Conservation (phyloP, 805 yeast genomes). For the Priceomyces melissophilus region DNA sequence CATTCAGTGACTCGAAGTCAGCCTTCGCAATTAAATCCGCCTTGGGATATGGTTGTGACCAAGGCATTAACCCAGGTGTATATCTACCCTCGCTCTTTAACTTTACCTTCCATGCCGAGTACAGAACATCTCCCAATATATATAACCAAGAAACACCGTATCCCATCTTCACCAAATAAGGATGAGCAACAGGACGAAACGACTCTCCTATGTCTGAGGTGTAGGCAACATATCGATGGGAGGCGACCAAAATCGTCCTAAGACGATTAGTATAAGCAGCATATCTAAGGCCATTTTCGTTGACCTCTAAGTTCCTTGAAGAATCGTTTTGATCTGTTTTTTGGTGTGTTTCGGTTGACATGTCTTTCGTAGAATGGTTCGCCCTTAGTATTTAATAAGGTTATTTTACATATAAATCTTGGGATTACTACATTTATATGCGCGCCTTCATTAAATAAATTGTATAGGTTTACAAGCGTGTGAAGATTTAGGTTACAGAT, state of each 20-base stretch:
- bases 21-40: conserved; percentile 38
- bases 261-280: conserved; percentile 79
- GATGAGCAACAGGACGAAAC: conserved; percentile 78
- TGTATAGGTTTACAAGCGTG: too few relatives aligned
- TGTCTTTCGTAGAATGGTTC: not conserved
- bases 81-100: conserved; percentile 64
- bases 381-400: too few relatives aligned
- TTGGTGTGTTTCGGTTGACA: not conserved
- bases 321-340: conserved; percentile 1
- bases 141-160: conserved; percentile 78
- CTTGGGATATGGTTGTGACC: conserved; percentile 51
- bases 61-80: conserved; percentile 60
- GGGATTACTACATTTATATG: too few relatives aligned
- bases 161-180: conserved; percentile 57
- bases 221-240: conserved; percentile 81
- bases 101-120: conserved; percentile 69
- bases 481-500: too few relatives aligned
- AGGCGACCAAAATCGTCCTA: conserved; percentile 65
- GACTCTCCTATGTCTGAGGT: conserved; percentile 87
- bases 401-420: too few relatives aligned
- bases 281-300: conserved; percentile 49
- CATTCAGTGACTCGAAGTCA: conserved; percentile 18
- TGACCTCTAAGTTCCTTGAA: conserved; percentile 8
- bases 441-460: too few relatives aligned
- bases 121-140: conserved; percentile 69